Conservation (phyloP, 176 grass and related monocot genomes). For the Carex littledalei region DNA sequence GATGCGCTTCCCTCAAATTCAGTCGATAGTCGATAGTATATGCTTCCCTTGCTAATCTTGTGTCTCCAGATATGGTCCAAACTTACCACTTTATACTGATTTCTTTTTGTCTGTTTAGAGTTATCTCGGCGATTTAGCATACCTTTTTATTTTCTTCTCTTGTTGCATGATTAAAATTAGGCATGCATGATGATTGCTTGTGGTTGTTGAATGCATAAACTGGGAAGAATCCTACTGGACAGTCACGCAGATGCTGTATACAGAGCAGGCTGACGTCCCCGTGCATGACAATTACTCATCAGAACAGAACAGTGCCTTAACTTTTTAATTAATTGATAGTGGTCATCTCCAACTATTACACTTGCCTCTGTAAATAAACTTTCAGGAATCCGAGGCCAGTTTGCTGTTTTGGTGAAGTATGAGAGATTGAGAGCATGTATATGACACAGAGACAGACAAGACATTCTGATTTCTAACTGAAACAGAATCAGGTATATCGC, state of each 20-base stretch:
- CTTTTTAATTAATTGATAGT: neutral
- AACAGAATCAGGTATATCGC: neutral
- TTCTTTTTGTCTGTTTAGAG: no score
- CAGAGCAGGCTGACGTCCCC: neutral
- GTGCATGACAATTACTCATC: slow-evolving; percentile 1
- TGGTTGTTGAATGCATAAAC: neutral
- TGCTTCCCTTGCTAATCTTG: neutral
- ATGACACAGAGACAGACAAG: neutral
- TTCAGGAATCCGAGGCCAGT: neutral
- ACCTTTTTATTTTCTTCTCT: neutral
- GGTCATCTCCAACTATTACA: neutral
- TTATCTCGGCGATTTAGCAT: no score
- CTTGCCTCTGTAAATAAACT: slow-evolving; percentile 1
- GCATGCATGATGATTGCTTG: slow-evolving; percentile 15
- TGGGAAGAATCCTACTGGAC: neutral
- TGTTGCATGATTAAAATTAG: neutral
- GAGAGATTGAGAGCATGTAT: neutral
- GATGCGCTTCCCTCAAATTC: no score
- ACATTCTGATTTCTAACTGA: neutral
- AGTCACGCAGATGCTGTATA: neutral
- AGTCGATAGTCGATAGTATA: no score
- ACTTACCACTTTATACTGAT: neutral
- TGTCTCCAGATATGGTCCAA: neutral
- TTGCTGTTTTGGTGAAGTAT: neutral
- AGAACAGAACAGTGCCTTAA: neutral